phyloP scores from a whole-genome alignment of 2,329 filamentous ascomycete genomes.

The Diaporthe velutina region DNA sequence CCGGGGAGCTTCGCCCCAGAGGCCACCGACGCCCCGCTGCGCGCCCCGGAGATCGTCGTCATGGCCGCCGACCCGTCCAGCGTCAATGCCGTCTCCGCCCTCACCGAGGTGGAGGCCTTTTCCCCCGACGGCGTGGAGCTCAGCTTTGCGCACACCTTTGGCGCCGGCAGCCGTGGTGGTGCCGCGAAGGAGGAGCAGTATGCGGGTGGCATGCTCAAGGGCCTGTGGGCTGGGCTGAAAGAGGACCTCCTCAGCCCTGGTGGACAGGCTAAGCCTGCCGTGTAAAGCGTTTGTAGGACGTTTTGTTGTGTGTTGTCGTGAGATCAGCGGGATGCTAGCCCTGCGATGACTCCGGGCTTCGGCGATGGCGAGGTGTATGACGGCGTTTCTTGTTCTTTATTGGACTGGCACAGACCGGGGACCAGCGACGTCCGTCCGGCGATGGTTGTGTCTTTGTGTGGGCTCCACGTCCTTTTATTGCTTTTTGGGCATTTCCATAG shows the following conservation, averaged over 20 bases:
- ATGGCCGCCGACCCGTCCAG: slow-evolving; percentile 68
- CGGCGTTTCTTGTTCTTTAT: slow-evolving; percentile 28
- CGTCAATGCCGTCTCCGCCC: slow-evolving; percentile 62
- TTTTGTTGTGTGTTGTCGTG: neutral
- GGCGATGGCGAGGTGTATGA: slow-evolving; percentile 24
- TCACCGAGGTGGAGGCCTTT: slow-evolving; percentile 71
- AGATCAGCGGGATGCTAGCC: neutral
- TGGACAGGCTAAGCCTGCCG: slow-evolving; percentile 46
- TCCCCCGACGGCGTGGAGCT: slow-evolving; percentile 68
- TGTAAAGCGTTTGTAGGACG: neutral
- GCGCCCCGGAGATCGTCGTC: slow-evolving; percentile 63
- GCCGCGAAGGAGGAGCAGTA: slow-evolving; percentile 48
- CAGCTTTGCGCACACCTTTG: slow-evolving; percentile 61
- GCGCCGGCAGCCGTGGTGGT: slow-evolving; percentile 22
- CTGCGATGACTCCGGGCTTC: neutral
- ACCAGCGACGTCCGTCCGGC: slow-evolving; percentile 21
- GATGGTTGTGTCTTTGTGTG: neutral
- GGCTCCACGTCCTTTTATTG: neutral
- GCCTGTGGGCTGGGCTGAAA: slow-evolving; percentile 69
- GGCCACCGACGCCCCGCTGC: slow-evolving; percentile 55
- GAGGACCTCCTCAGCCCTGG: slow-evolving; percentile 58
- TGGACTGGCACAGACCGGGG: neutral
- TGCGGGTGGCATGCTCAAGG: slow-evolving; percentile 61
- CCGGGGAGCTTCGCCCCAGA: slow-evolving; percentile 57
- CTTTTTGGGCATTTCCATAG: neutral